A percentile compares a stretch with the other conserved stretches of the same genome.
These are phyloP conservation scores for Cercospora nicotianae DNA, from an alignment of 2,329 filamentous ascomycete genomes.

Conservation along the genomic window DNA sequence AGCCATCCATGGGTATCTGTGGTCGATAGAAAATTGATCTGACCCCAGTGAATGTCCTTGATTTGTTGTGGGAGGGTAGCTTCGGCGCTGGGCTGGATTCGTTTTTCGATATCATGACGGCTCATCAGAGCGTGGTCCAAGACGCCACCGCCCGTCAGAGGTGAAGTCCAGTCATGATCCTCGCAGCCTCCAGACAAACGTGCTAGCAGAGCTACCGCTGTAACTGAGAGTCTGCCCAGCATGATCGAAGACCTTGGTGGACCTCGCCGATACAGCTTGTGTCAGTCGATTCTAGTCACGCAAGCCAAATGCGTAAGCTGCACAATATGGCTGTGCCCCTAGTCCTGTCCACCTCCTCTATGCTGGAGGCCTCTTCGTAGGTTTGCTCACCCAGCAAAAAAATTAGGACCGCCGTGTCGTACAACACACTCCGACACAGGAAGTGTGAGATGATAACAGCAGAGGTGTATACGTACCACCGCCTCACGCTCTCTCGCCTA, in stretches of 20 bases:
- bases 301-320: not conserved
- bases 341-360: not conserved
- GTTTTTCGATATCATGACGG: conserved; percentile 19
- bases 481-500: not conserved
- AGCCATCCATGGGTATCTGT: conserved; percentile 65
- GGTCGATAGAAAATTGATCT: conserved; percentile 41
- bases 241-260: conserved; percentile 15
- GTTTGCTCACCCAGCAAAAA: not conserved
- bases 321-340: not conserved
- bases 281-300: not conserved
- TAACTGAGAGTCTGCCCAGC: conserved; percentile 14
- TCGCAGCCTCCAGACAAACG: conserved; percentile 20
- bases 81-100: conserved; percentile 24
- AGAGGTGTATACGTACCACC: not conserved
- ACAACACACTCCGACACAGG: not conserved
- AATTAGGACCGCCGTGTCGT: not conserved
- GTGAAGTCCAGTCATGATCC: conserved; percentile 28
- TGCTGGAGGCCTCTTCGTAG: not conserved
- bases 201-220: conserved; percentile 16
- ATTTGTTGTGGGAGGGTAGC: conserved; percentile 27
- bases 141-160: conserved; percentile 19
- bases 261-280: not conserved
- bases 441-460: not conserved
- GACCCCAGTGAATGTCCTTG: conserved; percentile 29
- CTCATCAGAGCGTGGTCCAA: conserved; percentile 24